Conservation (phyloP, 2,329 filamentous ascomycete species). For the Arthroderma sp. region DNA sequence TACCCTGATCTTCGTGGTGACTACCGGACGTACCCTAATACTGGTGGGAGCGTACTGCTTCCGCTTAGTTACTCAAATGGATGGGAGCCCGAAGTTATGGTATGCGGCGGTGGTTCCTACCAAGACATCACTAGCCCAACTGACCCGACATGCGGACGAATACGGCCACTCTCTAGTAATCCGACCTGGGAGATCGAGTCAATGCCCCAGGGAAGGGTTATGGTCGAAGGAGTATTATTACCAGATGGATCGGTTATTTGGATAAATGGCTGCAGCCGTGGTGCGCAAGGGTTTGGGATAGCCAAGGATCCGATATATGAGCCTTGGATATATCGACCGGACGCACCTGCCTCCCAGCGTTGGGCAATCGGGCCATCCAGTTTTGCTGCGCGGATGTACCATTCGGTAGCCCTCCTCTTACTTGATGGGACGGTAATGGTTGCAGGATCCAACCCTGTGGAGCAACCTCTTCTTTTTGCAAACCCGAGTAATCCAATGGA, state of each 20-base stretch:
- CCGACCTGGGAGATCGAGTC: conserved; percentile 44
- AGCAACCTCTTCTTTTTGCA: conserved; percentile 40
- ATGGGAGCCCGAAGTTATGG: conserved; percentile 42
- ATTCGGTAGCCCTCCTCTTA: conserved; percentile 46
- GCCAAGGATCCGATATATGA: conserved; percentile 41
- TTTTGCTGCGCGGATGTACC: conserved; percentile 42
- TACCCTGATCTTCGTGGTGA: conserved; percentile 42
- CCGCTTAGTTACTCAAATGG: conserved; percentile 39
- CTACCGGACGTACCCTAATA: conserved; percentile 49
- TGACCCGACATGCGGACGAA: conserved; percentile 45
- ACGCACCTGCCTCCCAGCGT: conserved; percentile 37
- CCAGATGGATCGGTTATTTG: conserved; percentile 48
- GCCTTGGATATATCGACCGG: conserved; percentile 46
- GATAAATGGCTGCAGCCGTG: conserved; percentile 46
- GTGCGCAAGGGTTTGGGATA: conserved; percentile 48
- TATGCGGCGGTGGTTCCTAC: conserved; percentile 48
- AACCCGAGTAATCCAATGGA: conserved; percentile 29
- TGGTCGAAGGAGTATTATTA: conserved; percentile 48
- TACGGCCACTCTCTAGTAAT: conserved; percentile 37
- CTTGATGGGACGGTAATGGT: conserved; percentile 48
- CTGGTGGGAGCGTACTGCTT: conserved; percentile 45
- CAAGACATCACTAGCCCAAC: conserved; percentile 47
- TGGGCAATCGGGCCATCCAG: conserved; percentile 34
- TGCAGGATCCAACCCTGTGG: conserved; percentile 47
- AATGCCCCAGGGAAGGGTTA: conserved; percentile 46